Evolutionary conservation across 2,329 filamentous ascomycete genomes (phyloP), one percentile per base, ranked within the genome.

Genomic region (Botrytis fabae): DNA sequence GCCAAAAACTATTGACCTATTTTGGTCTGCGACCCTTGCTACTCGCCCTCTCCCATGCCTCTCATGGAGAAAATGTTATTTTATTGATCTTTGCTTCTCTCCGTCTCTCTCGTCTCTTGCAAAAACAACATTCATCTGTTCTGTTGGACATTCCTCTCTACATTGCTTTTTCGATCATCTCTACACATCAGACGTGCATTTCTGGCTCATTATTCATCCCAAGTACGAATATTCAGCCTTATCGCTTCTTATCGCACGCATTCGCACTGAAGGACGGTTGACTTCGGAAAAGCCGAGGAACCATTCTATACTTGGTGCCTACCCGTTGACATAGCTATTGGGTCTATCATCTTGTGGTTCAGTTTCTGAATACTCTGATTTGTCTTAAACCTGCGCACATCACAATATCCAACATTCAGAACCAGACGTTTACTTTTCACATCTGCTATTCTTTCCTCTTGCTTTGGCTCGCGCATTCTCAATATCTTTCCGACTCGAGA

Each of bases 191-290:
- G 38, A 66, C 22, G n/a, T 28, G 28, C 38, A 62, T 62, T n/a
- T 61, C 40, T 62, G 60, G 14, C 51, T 18, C 18, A 62, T 42
- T 25, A 57, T 57, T 42, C 64, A 28, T 40, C 48, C 25, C 46
- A 42, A 68, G 48, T 42, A 32, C 65, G 35, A 54, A 16, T 68
- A 57, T 68, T 68, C 65, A 68, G 48, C 51, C 65, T 57, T 57
- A 57, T 57, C 65, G 65, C 65, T 32, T 57, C 65, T 68, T 68
- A 57, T 68, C 65, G 35, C 18, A 42, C 57, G 35, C n/a, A 57
- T 68, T 25, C 38, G 0, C 14, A 42, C 57, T 25, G n/a, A 28
- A 57, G 12, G 28, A 42, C 51, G 25, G 48, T 2, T 25, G 48
- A n/a, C 25, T 68, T 40, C 28, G 25, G 35, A 28, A 54, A 40